A percentile compares a stretch with the other conserved stretches of the same genome.
Evolutionary conservation across 2,329 filamentous ascomycete genomes (phyloP).

Genomic region (Thielaviopsis punctulata): DNA sequence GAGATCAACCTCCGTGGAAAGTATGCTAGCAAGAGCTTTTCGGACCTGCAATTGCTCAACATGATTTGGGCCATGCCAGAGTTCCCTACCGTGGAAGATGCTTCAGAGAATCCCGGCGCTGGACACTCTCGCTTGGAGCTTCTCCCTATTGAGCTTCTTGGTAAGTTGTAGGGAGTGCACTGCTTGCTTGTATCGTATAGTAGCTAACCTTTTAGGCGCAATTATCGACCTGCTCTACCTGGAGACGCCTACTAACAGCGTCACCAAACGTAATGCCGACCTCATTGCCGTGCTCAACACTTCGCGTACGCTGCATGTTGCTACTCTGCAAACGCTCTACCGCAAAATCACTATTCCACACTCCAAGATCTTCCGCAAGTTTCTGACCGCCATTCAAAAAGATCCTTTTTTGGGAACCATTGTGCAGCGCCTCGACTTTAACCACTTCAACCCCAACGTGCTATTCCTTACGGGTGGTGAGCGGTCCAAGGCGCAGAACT

Average conservation of each 20-base stretch:
- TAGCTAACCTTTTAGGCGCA: slow-evolving; percentile 31
- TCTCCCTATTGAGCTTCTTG: slow-evolving; percentile 52
- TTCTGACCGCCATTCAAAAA: slow-evolving; percentile 48
- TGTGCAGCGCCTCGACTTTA: slow-evolving; percentile 66
- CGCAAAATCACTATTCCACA: slow-evolving; percentile 67
- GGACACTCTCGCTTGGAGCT: slow-evolving; percentile 44
- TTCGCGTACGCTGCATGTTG: slow-evolving; percentile 57
- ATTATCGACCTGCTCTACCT: slow-evolving; percentile 60
- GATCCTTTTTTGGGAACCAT: slow-evolving; percentile 56
- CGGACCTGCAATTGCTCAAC: slow-evolving; percentile 38
- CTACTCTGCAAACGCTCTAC: slow-evolving; percentile 60
- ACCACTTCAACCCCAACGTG: slow-evolving; percentile 67
- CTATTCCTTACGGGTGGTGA: slow-evolving; percentile 60
- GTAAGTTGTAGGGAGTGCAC: slow-evolving; percentile 35
- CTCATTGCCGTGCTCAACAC: slow-evolving; percentile 58
- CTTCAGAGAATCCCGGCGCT: slow-evolving; percentile 15
- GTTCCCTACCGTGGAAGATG: slow-evolving; percentile 10
- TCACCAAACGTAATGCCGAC: slow-evolving; percentile 61
- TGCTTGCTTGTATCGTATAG: not conserved
- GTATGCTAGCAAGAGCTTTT: slow-evolving; percentile 42
- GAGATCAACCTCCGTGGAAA: slow-evolving; percentile 41
- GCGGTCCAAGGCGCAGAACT: slow-evolving; percentile 56
- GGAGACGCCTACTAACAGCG: slow-evolving; percentile 55
- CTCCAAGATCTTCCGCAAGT: slow-evolving; percentile 69
- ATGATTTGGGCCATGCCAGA: slow-evolving; percentile 32